phyloP scores from a whole-genome alignment of 106 monocot genomes.

The Triglochin maritima region DNA sequence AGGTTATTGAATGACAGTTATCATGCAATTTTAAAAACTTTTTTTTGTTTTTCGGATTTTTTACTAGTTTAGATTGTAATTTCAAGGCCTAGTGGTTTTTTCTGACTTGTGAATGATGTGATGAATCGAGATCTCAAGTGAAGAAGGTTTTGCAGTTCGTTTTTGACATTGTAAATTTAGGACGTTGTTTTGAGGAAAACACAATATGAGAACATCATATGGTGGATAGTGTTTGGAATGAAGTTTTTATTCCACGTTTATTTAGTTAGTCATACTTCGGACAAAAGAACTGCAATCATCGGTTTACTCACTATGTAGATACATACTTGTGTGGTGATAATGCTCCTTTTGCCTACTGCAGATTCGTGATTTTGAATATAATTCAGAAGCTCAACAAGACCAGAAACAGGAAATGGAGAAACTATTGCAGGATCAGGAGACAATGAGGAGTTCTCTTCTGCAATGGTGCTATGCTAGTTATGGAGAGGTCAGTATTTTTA shows the following conservation, averaged over 20 bases:
- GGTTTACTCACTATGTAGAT: too few species aligned
- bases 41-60: neutral
- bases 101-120: too few species aligned
- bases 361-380: constrained; percentile 92
- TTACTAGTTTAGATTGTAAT: too few species aligned
- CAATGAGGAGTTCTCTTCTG: constrained; percentile 62
- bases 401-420: constrained; percentile 79
- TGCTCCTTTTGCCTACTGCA: constrained; percentile 9
- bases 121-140: too few species aligned
- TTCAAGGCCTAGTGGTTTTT: too few species aligned
- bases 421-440: constrained; percentile 70
- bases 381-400: constrained; percentile 71
- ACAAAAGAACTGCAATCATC: neutral
- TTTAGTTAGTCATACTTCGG: too few species aligned
- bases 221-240: too few species aligned
- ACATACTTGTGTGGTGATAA: neutral
- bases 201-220: too few species aligned
- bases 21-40: neutral
- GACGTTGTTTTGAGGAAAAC: too few species aligned
- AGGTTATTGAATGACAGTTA: neutral
- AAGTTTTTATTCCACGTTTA: too few species aligned
- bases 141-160: too few species aligned
- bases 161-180: too few species aligned
- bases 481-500: constrained; percentile 44
- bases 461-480: constrained; percentile 98